Evolutionary conservation across 2,329 filamentous ascomycete genomes (phyloP), one percentile per base, ranked within the genome.

Genomic region (Clarireedia sp.): DNA sequence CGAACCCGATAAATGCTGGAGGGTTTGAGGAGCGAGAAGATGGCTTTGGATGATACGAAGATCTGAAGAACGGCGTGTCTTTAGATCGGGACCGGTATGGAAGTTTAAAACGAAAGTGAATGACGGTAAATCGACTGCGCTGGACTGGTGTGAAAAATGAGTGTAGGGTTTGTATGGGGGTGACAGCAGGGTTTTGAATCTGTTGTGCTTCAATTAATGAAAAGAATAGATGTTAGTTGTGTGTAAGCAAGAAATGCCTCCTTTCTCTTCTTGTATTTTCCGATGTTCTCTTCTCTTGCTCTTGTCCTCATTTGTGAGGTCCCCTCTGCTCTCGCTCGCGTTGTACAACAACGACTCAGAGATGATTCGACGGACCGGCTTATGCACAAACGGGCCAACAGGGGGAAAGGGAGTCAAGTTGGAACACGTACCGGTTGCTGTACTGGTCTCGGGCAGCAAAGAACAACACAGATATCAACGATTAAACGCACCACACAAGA

Each of bases 401-500:
- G 51, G 51, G 51, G 51, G 21, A 7, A 12, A 12, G 29, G 29
- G 29, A 12, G 29, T 33, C 9, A 33, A 21, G 45, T 26, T 40
- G 51, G 48, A 33, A 53, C 51, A 53, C 51, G 51, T 53, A 53
- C 51, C 43, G 23, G 19, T 38, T 12, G 29, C 12, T 38, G 50
- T 40, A n/a, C 33, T 23, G 46, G 23, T 29, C 33, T 45, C 23
- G 50, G 38, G 40, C 38, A 45, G 26, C 26, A 37, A 36, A 29
- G 9, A 43, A 14, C 16, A 29, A 29, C 12, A 43, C n/a, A 29
- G 29, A 40, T 43, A 47, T 37, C 51, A 46, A 53, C 6, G 29
- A 53, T 24, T n/a, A 19, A 53, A 33, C 37, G 29, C 51, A 53
- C 51, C 14, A 48, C 29, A 21, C 41, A 17, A 24, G 17, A 26